These are phyloP conservation scores for Colletotrichum siamense DNA, from an alignment of 2,329 filamentous ascomycete genomes.

Conservation along the genomic window DNA sequence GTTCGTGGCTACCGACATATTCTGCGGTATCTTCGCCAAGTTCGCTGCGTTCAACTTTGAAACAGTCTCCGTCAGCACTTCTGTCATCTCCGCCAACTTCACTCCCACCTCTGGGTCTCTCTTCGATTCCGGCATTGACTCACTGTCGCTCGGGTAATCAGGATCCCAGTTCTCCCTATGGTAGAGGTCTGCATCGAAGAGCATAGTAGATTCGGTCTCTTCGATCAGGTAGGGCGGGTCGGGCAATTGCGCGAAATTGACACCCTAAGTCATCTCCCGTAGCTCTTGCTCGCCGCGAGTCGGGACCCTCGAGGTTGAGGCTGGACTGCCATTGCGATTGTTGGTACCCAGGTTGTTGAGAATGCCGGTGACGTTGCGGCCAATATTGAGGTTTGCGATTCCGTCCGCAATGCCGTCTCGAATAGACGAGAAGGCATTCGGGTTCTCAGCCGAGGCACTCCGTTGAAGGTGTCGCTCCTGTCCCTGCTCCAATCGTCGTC, in stretches of 20 bases:
- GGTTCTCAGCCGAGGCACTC: constrained; percentile 50
- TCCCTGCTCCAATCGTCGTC: constrained; percentile 27
- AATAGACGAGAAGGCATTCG: constrained; percentile 50
- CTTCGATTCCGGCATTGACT: neutral
- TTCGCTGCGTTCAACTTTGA: neutral
- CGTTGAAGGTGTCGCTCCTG: constrained; percentile 36
- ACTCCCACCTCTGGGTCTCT: neutral
- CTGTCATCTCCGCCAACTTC: neutral
- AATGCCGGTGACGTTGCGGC: constrained; percentile 51
- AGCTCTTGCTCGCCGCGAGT: constrained; percentile 45
- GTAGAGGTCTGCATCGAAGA: neutral
- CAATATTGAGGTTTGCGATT: constrained; percentile 52
- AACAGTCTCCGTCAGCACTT: neutral
- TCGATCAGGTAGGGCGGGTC: constrained; percentile 33
- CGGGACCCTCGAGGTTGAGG: constrained; percentile 18
- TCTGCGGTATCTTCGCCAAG: neutral
- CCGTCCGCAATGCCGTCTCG: constrained; percentile 59
- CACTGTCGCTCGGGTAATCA: neutral
- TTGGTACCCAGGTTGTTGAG: constrained; percentile 37
- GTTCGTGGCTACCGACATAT: neutral
- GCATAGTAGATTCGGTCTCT: neutral
- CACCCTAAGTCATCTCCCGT: constrained; percentile 51
- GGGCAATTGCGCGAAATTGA: constrained; percentile 37
- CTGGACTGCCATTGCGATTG: constrained; percentile 26
- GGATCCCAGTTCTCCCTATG: neutral